Conservation (phyloP, 2,329 filamentous ascomycete genomes). For the Ilyonectria sp. region DNA sequence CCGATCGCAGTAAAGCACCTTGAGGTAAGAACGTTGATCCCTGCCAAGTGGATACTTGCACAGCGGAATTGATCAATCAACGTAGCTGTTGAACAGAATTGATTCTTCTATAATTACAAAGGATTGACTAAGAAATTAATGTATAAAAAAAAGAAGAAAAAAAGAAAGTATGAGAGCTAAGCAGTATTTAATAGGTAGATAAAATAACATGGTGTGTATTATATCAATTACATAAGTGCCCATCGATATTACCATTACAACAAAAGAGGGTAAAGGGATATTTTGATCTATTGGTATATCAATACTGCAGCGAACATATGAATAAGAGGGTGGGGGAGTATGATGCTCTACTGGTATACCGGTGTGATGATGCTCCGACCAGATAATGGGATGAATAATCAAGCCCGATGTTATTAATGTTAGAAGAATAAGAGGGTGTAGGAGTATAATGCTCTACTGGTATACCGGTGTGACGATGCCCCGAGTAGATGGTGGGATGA, state of each 20-base stretch:
- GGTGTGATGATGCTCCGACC: no score
- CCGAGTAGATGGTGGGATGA: no score
- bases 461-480: no score
- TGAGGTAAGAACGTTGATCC: constrained; percentile 9
- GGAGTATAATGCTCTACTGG: no score
- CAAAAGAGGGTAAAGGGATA: neutral
- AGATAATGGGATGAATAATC: neutral
- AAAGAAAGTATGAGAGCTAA: neutral
- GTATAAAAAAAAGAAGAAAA: neutral
- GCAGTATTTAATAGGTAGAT: no score
- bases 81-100: neutral
- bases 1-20: constrained; percentile 8
- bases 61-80: constrained; percentile 12
- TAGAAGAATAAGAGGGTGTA: no score
- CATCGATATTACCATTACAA: no score
- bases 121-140: constrained; percentile 9
- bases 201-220: no score
- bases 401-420: no score
- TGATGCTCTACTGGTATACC: constrained; percentile 9
- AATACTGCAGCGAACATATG: constrained; percentile 12
- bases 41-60: constrained; percentile 14
- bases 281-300: constrained; percentile 22
- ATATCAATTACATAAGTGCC: no score
- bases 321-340: constrained; percentile 11
- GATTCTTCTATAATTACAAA: neutral